A percentile compares a stretch with the other conserved stretches of the same genome.
Conservation (phyloP, 129 eudicot species). For the Apium graveolens region DNA sequence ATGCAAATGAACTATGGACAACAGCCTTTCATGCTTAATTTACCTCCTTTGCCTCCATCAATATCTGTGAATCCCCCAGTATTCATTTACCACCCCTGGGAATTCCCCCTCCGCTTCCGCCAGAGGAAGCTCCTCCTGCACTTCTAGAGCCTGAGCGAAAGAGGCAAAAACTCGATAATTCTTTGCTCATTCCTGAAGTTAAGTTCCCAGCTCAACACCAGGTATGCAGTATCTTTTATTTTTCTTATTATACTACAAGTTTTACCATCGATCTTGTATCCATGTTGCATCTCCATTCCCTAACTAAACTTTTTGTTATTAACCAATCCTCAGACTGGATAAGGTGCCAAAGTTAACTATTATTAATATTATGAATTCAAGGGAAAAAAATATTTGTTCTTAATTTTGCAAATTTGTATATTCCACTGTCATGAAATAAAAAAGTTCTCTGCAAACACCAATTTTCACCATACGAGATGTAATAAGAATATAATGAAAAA, state of each 20-base stretch:
- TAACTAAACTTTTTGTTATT: neutral
- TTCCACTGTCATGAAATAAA: neutral
- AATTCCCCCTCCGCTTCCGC: constrained; percentile 74
- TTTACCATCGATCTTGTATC: neutral
- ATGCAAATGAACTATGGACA: constrained; percentile 64
- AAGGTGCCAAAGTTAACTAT: neutral
- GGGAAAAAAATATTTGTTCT: neutral
- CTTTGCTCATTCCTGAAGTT: constrained; percentile 78
- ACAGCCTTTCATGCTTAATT: constrained; percentile 62
- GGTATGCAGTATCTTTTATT: constrained; percentile 26
- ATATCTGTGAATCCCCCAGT: constrained; percentile 36
- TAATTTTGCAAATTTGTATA: neutral
- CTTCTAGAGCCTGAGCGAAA: constrained; percentile 91
- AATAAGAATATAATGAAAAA: neutral
- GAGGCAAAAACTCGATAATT: constrained; percentile 74
- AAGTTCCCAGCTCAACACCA: constrained; percentile 79
- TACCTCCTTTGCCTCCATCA: constrained; percentile 52
- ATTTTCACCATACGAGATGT: neutral
- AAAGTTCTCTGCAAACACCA: neutral
- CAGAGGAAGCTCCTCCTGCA: constrained; percentile 91
- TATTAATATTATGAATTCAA: neutral
- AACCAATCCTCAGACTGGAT: neutral
- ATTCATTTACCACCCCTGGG: constrained; percentile 68
- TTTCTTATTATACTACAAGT: neutral
- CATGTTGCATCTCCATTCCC: neutral